phyloP scores from a whole-genome alignment of 805 yeast genomes.

The Wickerhamiella qilinensis region DNA sequence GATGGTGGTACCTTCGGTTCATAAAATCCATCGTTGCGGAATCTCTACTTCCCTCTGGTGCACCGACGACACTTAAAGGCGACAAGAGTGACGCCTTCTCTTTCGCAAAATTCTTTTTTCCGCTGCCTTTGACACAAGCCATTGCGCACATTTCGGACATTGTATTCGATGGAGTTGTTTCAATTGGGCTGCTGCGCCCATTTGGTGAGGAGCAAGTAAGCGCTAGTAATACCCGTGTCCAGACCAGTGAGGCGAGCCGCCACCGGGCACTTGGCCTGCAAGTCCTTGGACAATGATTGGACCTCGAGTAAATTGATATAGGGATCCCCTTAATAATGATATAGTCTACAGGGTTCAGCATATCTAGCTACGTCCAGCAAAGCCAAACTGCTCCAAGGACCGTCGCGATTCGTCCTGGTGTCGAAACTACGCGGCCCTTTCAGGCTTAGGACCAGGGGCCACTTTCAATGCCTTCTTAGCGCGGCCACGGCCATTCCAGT shows the following conservation, averaged over 20 bases:
- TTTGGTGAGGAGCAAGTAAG: constrained; percentile 1
- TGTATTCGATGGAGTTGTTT: neutral
- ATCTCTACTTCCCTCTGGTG: constrained; percentile 3
- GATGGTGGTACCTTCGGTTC: constrained; percentile 68
- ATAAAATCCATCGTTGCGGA: constrained; percentile 29
- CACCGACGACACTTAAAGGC: constrained; percentile 31
- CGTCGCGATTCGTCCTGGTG: too few relatives aligned
- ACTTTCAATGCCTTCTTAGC: constrained; percentile 1
- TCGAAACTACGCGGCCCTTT: too few relatives aligned
- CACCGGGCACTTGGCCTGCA: constrained; percentile 2
- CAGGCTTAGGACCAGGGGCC: too few relatives aligned
- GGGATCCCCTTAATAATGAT: neutral
- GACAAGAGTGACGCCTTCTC: constrained; percentile 84
- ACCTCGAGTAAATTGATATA: neutral
- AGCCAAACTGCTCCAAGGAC: too few relatives aligned
- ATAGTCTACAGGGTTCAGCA: too few relatives aligned
- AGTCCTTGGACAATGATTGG: neutral
- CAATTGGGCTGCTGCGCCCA: neutral
- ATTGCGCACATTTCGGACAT: neutral
- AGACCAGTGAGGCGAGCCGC: constrained; percentile 1
- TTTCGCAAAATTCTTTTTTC: constrained; percentile 53
- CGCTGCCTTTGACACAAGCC: constrained; percentile 3
- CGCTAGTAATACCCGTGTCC: constrained; percentile 2
- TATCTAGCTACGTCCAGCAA: too few relatives aligned
- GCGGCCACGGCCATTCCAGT: constrained; percentile 17